Evolutionary conservation across 148 eudicot species (phyloP).

Genomic region (Salicornia ramosissima): DNA sequence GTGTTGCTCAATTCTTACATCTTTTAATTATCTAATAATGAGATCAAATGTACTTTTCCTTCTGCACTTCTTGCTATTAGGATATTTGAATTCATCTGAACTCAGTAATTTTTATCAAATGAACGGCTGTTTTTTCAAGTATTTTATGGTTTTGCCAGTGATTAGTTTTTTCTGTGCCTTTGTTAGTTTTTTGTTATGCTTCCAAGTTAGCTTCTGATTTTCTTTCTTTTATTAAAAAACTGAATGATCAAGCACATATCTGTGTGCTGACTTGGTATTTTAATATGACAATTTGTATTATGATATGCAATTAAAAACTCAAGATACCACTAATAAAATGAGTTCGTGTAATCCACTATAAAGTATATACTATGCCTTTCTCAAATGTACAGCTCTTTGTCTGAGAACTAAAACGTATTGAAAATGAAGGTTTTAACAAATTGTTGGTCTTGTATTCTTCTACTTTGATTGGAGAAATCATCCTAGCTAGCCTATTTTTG

Average conservation of each 20-base stretch:
- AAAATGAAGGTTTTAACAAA: not conserved
- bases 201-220: not conserved
- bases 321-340: not conserved
- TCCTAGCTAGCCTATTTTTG: no score
- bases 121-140: not conserved
- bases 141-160: not conserved
- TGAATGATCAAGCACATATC: not conserved
- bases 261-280: conserved; percentile 7
- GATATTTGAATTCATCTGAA: not conserved
- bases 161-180: not conserved
- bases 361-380: conserved; percentile 9
- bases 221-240: not conserved
- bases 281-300: not conserved
- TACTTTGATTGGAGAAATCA: not conserved
- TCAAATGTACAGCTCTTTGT: not conserved
- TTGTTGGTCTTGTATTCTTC: conserved; percentile 3
- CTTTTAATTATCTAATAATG: not conserved
- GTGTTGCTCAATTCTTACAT: not conserved
- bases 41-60: not conserved
- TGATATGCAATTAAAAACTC: not conserved
- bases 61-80: not conserved
- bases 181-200: not conserved
- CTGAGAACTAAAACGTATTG: not conserved
- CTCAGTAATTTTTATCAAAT: not conserved
- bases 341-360: conserved; percentile 33